A percentile compares a stretch with the other conserved stretches of the same genome.
These are phyloP conservation scores for Rhododendron simsii DNA, from an alignment of 148 eudicot species.

Conservation along the genomic window DNA sequence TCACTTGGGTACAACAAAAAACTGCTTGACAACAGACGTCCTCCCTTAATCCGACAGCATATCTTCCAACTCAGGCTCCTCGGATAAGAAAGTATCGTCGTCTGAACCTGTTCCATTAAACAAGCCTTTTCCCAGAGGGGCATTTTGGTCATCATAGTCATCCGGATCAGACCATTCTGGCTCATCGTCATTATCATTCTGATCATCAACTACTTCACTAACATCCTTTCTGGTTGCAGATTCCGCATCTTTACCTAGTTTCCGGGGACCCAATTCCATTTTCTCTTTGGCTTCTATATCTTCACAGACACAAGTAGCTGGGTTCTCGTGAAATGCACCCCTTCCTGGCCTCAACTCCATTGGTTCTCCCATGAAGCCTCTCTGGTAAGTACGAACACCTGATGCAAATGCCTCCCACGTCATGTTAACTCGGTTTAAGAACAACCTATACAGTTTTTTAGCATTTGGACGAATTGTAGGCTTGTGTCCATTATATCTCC, in stretches of 20 bases:
- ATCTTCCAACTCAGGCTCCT: conserved; percentile 87
- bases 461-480: conserved; percentile 98
- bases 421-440: conserved; percentile 58
- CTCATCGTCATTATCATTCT: conserved; percentile 47
- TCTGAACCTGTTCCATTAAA: conserved; percentile 59
- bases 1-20: not conserved
- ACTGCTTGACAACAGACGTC: not conserved
- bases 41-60: conserved; percentile 64
- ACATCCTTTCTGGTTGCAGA: conserved; percentile 25
- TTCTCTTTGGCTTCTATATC: conserved; percentile 51
- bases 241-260: conserved; percentile 32
- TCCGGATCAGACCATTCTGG: conserved; percentile 62
- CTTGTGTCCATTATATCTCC: conserved; percentile 97
- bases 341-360: conserved; percentile 84
- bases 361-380: conserved; percentile 92
- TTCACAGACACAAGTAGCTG: conserved; percentile 89
- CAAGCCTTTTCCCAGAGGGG: conserved; percentile 28
- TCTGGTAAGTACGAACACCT: conserved; percentile 54
- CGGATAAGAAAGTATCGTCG: conserved; percentile 45
- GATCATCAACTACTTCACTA: conserved; percentile 43
- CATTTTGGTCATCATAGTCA: conserved; percentile 54
- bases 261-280: conserved; percentile 33
- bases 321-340: conserved; percentile 94
- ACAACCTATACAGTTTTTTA: conserved; percentile 67
- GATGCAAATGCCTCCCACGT: conserved; percentile 90